phyloP scores from a whole-genome alignment of 257 asterid genomes.

The Anisodus acutangulus region DNA sequence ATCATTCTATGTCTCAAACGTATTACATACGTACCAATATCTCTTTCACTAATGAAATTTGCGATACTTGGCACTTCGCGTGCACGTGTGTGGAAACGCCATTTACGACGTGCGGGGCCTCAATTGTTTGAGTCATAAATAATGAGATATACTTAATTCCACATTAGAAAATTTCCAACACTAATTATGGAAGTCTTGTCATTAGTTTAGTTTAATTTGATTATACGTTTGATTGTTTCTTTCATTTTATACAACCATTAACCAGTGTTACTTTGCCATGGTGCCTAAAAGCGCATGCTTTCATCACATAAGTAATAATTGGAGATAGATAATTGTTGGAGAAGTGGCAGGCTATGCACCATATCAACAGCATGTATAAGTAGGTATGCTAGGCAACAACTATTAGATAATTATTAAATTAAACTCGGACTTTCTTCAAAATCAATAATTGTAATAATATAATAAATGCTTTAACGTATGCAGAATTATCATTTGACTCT shows the following conservation, averaged over 20 bases:
- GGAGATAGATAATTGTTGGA: not conserved
- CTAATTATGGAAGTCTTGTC: conserved; percentile 18
- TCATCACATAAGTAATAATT: not conserved
- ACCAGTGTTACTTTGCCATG: not conserved
- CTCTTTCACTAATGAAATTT: no score
- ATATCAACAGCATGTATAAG: not conserved
- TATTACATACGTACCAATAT: no score
- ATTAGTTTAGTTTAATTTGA: not conserved
- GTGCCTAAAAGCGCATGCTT: not conserved
- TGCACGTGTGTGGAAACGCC: no score
- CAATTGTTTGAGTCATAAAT: no score
- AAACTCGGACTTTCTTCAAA: not conserved
- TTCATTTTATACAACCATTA: not conserved
- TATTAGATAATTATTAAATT: not conserved
- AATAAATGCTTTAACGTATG: no score
- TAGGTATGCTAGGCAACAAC: not conserved
- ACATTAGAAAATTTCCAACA: no score
- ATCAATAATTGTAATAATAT: not conserved
- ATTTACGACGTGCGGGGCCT: no score
- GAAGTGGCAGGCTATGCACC: not conserved
- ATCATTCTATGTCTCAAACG: no score
- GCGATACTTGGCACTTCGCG: no score
- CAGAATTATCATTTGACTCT: no score
- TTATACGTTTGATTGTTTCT: not conserved
- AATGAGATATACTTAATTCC: no score